Conservation (phyloP, 805 yeast genomes). For the Saturnispora dispora region DNA sequence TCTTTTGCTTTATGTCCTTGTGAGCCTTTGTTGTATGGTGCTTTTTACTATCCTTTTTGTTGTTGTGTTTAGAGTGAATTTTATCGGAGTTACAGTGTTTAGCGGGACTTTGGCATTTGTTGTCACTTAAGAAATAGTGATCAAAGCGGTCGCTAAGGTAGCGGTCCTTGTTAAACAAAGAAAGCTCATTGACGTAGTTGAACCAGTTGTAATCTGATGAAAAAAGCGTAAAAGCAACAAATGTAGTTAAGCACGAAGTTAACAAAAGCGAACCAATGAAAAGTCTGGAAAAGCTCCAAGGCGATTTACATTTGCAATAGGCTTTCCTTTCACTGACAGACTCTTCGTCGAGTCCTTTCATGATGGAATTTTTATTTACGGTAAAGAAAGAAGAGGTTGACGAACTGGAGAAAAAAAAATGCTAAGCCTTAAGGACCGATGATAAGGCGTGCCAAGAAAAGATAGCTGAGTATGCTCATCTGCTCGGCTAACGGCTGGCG, state of each 20-base stretch:
- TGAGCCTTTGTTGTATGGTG: background rate
- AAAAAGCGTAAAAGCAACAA: background rate
- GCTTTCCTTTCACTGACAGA: background rate
- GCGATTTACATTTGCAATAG: background rate
- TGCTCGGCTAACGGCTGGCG: background rate
- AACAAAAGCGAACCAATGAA: background rate
- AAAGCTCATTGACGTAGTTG: background rate
- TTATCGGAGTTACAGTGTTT: background rate
- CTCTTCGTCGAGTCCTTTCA: background rate
- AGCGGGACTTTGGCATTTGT: background rate
- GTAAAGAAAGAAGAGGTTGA: background rate
- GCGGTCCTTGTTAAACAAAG: background rate
- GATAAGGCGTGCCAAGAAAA: constrained; percentile 1
- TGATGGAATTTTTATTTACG: background rate
- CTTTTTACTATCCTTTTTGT: background rate
- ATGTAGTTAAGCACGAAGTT: background rate
- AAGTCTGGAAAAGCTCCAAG: background rate
- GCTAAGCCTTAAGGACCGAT: background rate
- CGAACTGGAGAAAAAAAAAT: background rate
- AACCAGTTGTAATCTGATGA: background rate
- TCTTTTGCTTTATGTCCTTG: background rate
- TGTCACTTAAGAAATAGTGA: background rate
- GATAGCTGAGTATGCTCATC: background rate
- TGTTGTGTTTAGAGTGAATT: background rate
- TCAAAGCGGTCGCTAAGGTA: background rate